Evolutionary conservation across 192 early-diverging fungal genomes (phyloP), one percentile per base, ranked within the genome.

Genomic region (Thamnidium elegans): DNA sequence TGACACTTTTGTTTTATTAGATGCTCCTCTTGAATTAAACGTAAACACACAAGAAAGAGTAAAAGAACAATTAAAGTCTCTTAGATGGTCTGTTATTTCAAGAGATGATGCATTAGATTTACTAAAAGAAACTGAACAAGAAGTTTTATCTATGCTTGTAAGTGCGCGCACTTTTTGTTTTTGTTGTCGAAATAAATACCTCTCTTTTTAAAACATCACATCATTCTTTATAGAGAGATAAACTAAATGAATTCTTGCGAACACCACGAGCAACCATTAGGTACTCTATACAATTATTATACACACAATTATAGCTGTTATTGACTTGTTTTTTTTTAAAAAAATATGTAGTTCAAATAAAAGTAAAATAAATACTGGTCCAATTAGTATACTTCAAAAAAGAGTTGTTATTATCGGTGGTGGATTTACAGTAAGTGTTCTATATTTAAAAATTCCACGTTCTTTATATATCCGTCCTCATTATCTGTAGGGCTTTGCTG

Each of bases 351-450:
- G 31, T 19, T 34, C 30, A 55, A 39, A 34, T 34, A 15, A 55
- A 13, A 19, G 32, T 39, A 30, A 56, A 17, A 39, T 56, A 0
- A 39, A 56, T 56, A 39, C 30, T 19, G 55, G 34, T 36, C 43
- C 52, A 39, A 10, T 39, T n/a, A 14, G 23, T 15, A 56, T 36
- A 23, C 20, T 45, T 39, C 67, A 62, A 32, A 62, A 62, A 15
- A 48, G 63, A 26, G 53, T 75, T 9, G 58, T 66, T 42, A 70
- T 75, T 53, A 53, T 75, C 44, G 73, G 73, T 32, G 73, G 73
- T 32, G 73, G 73, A 8, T 75, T 75, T 32, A 64, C 62, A 8
- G 73, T 75, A 75, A 50, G 63, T 15, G 42, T 44, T 11, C 21
- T 15, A 26, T 53, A 17, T 13, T 7, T 26, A 26, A 15, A 7